phyloP scores from a whole-genome alignment of 2,329 filamentous ascomycete species.

The Phyllosticta ampelicida region DNA sequence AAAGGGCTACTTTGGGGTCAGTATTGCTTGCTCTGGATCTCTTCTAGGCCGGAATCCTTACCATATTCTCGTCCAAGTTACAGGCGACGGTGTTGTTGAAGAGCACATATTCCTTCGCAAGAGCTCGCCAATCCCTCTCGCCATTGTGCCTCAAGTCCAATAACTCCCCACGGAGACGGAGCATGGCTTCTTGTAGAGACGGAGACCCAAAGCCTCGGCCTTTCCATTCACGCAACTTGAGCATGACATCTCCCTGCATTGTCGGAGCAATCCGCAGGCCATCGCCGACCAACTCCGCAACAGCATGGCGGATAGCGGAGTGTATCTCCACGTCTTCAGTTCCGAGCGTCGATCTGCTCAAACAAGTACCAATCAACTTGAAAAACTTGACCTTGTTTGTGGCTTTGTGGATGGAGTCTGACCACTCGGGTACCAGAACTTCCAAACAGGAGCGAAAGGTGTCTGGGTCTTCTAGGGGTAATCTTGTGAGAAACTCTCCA shows the following conservation, averaged over 20 bases:
- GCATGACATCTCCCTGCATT: background rate
- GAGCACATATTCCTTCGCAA: background rate
- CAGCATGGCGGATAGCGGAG: background rate
- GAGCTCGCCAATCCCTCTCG: background rate
- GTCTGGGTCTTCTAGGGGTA: too few species aligned
- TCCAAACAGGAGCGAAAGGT: background rate
- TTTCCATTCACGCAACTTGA: background rate
- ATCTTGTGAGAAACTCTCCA: too few species aligned
- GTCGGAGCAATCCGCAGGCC: background rate
- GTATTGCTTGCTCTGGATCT: background rate
- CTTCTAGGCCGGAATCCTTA: conserved; percentile 3
- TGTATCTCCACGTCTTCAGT: conserved; percentile 1
- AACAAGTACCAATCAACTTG: background rate
- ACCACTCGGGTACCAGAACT: background rate
- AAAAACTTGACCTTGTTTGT: background rate
- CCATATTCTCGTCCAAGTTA: conserved; percentile 21
- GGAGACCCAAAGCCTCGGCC: background rate
- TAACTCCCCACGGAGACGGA: background rate
- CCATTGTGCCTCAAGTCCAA: background rate
- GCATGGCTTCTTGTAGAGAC: conserved; percentile 3
- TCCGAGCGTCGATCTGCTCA: background rate
- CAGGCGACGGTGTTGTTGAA: conserved; percentile 4
- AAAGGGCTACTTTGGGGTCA: conserved; percentile 40
- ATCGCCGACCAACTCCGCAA: conserved; percentile 2
- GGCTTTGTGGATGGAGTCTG: background rate